phyloP scores from a whole-genome alignment of 2,329 filamentous ascomycete species.

The Ascosphaera acerosa region DNA sequence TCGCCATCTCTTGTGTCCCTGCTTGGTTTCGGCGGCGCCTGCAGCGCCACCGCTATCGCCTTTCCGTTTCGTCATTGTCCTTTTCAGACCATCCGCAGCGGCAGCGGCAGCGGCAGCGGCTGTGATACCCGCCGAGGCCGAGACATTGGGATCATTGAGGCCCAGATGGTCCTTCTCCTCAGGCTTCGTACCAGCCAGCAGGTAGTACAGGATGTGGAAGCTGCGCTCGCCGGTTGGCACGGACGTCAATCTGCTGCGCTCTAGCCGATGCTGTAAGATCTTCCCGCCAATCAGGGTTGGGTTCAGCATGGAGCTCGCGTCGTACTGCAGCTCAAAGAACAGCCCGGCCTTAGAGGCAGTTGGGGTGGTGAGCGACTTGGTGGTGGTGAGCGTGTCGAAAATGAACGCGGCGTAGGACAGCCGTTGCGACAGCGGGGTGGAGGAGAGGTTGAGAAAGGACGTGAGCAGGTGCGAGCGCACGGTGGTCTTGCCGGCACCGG shows the following conservation, averaged over 20 bases:
- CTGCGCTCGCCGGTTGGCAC: slow-evolving; percentile 91
- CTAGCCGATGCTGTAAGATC: slow-evolving; percentile 74
- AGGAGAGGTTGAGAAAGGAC: slow-evolving; percentile 65
- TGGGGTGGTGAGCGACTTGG: slow-evolving; percentile 84
- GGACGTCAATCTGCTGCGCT: slow-evolving; percentile 70
- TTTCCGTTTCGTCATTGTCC: neutral
- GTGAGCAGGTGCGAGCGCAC: slow-evolving; percentile 71
- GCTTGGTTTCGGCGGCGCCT: too few species aligned
- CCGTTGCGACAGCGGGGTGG: slow-evolving; percentile 79
- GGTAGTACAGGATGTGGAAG: slow-evolving; percentile 89
- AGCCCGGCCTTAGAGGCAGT: slow-evolving; percentile 89
- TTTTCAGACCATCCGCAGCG: neutral
- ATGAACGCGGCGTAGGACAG: slow-evolving; percentile 82
- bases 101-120: neutral
- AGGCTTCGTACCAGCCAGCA: slow-evolving; percentile 70
- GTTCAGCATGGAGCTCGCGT: slow-evolving; percentile 60
- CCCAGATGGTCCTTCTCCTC: slow-evolving; percentile 75
- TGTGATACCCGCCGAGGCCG: neutral
- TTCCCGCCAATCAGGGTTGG: slow-evolving; percentile 85
- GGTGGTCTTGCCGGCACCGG: slow-evolving; percentile 87
- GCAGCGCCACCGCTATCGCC: too few species aligned
- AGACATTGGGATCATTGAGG: slow-evolving; percentile 19
- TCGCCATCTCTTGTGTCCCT: slow-evolving; percentile 59
- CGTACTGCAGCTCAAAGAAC: slow-evolving; percentile 91
- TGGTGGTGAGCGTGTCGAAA: slow-evolving; percentile 89